Evolutionary conservation across 2,329 filamentous ascomycete genomes (phyloP).

Genomic region (Triangularia verruculosa): DNA sequence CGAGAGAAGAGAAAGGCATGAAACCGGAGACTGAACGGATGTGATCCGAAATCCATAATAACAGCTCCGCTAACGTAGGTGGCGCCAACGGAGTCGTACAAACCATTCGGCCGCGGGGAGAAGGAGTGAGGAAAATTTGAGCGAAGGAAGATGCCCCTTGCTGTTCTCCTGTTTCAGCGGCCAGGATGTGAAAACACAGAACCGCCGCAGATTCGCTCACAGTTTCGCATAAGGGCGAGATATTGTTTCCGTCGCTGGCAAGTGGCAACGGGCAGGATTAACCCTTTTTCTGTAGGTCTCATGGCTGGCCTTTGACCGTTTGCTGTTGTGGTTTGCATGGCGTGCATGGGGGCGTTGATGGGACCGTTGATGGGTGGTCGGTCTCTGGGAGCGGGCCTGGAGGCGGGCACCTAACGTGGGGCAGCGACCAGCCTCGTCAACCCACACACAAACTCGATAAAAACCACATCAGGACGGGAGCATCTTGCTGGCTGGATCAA

Average conservation of each 20-base stretch:
- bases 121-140: not conserved
- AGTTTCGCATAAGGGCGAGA: not conserved
- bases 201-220: conserved; percentile 6
- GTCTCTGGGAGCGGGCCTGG: not conserved
- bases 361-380: too few relatives aligned
- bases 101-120: not conserved
- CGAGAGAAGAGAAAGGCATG: not conserved
- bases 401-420: not conserved
- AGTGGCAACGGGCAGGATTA: not conserved
- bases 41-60: not conserved
- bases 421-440: not conserved
- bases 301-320: not conserved
- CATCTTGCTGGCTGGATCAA: not conserved
- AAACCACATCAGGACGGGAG: not conserved
- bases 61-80: not conserved
- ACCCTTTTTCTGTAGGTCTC: not conserved
- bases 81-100: not conserved
- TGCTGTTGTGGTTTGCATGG: not conserved
- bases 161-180: conserved; percentile 21
- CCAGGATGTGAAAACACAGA: conserved; percentile 1
- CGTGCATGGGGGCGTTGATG: not conserved
- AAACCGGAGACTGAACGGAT: not conserved
- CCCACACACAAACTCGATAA: not conserved
- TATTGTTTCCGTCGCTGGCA: conserved; percentile 6
- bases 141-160: not conserved